phyloP scores from a whole-genome alignment of 306 rosid species.

The Sicyos edulis region DNA sequence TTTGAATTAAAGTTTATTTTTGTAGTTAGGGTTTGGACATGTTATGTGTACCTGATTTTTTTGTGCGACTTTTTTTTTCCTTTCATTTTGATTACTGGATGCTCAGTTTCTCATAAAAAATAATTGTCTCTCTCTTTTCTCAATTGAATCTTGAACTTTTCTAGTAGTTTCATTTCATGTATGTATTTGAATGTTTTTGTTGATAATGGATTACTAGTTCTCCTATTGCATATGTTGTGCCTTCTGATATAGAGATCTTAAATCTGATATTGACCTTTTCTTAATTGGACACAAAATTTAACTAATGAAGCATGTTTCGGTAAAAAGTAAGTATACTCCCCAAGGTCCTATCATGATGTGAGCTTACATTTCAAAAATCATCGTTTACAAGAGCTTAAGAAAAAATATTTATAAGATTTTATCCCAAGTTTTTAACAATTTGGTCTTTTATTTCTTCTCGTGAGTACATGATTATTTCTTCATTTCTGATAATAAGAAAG shows the following conservation, averaged over 20 bases:
- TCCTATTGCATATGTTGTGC: neutral
- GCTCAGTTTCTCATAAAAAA: too few relatives aligned
- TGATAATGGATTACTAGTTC: neutral
- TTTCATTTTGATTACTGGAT: too few relatives aligned
- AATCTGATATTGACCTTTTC: neutral
- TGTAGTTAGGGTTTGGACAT: too few relatives aligned
- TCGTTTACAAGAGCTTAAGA: conserved; percentile 4
- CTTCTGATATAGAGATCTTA: neutral
- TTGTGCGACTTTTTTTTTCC: too few relatives aligned
- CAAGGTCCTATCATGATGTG: neutral
- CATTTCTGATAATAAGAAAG: neutral
- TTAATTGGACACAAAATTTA: neutral
- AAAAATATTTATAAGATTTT: neutral
- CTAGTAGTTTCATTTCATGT: too few relatives aligned
- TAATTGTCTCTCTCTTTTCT: too few relatives aligned
- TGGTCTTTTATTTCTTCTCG: too few relatives aligned
- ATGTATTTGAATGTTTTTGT: too few relatives aligned
- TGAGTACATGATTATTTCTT: neutral
- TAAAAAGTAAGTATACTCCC: neutral
- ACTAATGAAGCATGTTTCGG: neutral
- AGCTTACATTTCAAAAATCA: neutral
- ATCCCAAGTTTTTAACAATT: too few relatives aligned
- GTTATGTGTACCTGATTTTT: too few relatives aligned
- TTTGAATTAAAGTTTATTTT: too few relatives aligned
- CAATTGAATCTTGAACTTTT: too few relatives aligned